phyloP scores from a whole-genome alignment of 192 early-diverging fungal genomes.

The Podila epigama region DNA sequence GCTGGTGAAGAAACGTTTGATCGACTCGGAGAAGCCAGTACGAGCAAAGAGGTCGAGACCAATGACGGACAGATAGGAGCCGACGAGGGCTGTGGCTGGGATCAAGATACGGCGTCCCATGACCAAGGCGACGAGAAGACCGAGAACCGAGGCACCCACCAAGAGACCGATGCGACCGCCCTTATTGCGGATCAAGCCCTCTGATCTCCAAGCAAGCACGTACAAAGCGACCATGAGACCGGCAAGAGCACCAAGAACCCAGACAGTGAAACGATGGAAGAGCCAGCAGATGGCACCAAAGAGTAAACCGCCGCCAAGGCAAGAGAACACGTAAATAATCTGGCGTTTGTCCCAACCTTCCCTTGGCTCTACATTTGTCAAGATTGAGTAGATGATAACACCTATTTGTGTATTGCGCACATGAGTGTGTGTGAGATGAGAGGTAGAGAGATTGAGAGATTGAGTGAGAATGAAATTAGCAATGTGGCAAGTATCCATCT shows the following conservation, averaged over 20 bases:
- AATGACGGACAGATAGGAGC: slow-evolving; percentile 19
- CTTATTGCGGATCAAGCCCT: slow-evolving; percentile 17
- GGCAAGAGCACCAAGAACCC: slow-evolving; percentile 14
- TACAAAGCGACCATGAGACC: slow-evolving; percentile 16
- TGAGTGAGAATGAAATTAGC: not conserved
- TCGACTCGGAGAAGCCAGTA: slow-evolving; percentile 19
- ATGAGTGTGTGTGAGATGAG: not conserved
- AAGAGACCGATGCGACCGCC: slow-evolving; percentile 37
- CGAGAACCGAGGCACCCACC: slow-evolving; percentile 12
- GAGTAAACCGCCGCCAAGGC: slow-evolving; percentile 19
- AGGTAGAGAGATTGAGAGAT: not conserved
- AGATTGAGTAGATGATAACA: slow-evolving; percentile 33
- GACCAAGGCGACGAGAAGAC: slow-evolving; percentile 8
- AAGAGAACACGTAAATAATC: slow-evolving; percentile 41
- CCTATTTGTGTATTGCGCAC: not conserved
- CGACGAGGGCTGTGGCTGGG: slow-evolving; percentile 26
- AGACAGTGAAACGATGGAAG: slow-evolving; percentile 17
- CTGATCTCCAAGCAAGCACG: slow-evolving; percentile 27
- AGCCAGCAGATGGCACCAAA: slow-evolving; percentile 10
- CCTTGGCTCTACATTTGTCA: slow-evolving; percentile 11
- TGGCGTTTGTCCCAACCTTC: slow-evolving; percentile 18
- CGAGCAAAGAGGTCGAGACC: slow-evolving; percentile 41
- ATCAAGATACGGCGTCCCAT: slow-evolving; percentile 38
- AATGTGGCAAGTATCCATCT: no score
- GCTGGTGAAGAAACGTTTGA: slow-evolving; percentile 24